phyloP scores from a whole-genome alignment of 495 filamentous ascomycete species.

The Rusavskia elegans region DNA sequence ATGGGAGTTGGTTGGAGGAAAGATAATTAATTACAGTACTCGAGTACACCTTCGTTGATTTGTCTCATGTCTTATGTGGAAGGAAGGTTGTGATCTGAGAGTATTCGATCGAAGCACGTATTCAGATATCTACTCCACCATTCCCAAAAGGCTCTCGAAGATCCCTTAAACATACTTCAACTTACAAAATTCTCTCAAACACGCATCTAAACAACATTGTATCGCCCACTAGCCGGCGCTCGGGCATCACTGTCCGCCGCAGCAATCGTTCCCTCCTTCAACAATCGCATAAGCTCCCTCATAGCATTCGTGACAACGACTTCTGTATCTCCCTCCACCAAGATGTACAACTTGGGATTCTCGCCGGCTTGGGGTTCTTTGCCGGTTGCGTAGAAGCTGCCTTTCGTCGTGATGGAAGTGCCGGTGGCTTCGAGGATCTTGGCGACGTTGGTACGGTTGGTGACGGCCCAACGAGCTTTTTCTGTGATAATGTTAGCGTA shows the following conservation, averaged over 20 bases:
- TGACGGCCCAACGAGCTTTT: constrained; percentile 97
- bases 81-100: too few relatives aligned
- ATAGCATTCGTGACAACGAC: constrained; percentile 82
- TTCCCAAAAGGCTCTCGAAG: not conserved
- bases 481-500: constrained; percentile 31
- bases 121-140: too few relatives aligned
- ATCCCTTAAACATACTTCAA: not conserved
- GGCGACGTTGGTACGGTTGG: constrained; percentile 95
- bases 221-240: constrained; percentile 68
- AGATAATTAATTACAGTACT: too few relatives aligned
- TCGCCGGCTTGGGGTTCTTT: constrained; percentile 60
- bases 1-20: too few relatives aligned
- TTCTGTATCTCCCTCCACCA: constrained; percentile 95
- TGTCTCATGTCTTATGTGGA: too few relatives aligned
- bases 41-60: too few relatives aligned
- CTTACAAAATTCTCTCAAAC: not conserved
- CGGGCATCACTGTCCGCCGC: constrained; percentile 72
- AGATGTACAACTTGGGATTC: constrained; percentile 84
- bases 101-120: too few relatives aligned
- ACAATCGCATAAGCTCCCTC: constrained; percentile 70
- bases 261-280: constrained; percentile 86
- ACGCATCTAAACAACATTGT: constrained; percentile 49
- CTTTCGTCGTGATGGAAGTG: constrained; percentile 95
- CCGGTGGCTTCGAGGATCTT: constrained; percentile 93
- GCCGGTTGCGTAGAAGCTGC: constrained; percentile 69